A percentile compares a stretch with the other conserved stretches of the same genome.
Evolutionary conservation across 2,329 filamentous ascomycete species (phyloP).

Genomic region (Tolypocladium pustulatum): DNA sequence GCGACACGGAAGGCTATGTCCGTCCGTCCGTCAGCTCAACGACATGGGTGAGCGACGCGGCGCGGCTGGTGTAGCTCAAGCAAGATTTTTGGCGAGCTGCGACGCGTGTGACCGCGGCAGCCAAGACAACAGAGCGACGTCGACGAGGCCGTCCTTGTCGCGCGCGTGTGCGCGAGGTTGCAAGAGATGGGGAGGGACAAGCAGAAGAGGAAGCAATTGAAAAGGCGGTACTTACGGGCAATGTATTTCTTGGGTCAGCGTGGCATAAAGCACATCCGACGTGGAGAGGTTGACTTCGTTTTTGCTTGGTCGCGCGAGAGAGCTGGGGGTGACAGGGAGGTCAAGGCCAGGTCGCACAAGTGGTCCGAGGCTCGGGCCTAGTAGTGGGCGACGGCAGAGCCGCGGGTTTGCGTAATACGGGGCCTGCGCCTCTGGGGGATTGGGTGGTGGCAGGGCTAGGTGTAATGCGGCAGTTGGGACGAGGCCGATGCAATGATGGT

Average conservation of each 20-base stretch:
- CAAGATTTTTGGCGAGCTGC: constrained; percentile 5
- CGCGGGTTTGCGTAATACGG: constrained; percentile 13
- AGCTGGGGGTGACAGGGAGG: constrained; percentile 8
- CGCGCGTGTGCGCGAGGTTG: background rate
- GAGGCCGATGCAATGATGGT: background rate
- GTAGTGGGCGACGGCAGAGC: constrained; percentile 8
- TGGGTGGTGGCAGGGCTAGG: constrained; percentile 1
- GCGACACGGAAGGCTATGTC: constrained; percentile 4
- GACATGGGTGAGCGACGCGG: constrained; percentile 10
- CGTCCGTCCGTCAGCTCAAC: constrained; percentile 1
- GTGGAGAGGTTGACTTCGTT: constrained; percentile 8
- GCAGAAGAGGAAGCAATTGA: constrained; percentile 2
- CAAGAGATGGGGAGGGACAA: constrained; percentile 1
- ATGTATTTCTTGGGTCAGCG: constrained; percentile 17
- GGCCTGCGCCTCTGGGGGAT: constrained; percentile 5
- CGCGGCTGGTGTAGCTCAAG: constrained; percentile 10
- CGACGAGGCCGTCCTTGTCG: constrained; percentile 2
- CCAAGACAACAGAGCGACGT: constrained; percentile 1
- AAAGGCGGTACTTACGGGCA: constrained; percentile 5
- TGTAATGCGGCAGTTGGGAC: constrained; percentile 3
- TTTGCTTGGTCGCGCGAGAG: constrained; percentile 8
- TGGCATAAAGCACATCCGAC: constrained; percentile 13
- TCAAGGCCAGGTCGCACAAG: constrained; percentile 11
- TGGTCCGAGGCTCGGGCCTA: constrained; percentile 9
- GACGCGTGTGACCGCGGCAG: constrained; percentile 7